Evolutionary conservation across 192 early-diverging fungal species (phyloP).

Genomic region (Gonapodya prolifera): DNA sequence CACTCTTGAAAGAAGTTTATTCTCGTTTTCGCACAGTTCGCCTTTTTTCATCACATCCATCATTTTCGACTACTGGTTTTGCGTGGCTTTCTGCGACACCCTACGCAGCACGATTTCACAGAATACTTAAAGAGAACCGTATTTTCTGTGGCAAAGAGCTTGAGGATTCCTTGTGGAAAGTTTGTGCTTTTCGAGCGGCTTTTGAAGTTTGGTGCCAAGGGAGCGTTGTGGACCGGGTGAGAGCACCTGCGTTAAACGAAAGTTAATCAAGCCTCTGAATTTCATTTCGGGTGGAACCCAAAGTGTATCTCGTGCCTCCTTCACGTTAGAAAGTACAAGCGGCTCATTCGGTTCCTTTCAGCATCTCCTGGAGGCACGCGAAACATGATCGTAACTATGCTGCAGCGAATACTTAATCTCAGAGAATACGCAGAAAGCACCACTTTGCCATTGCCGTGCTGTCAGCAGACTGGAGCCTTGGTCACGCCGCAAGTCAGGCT

Average conservation of each 20-base stretch:
- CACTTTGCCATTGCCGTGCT: not conserved
- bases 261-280: not conserved
- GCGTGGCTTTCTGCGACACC: not conserved
- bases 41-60: not conserved
- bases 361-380: not conserved
- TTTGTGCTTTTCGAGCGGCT: not conserved
- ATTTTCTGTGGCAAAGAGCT: not conserved
- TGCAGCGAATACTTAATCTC: too few species aligned
- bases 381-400: not conserved
- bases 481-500: not conserved
- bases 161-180: not conserved
- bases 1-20: too few species aligned
- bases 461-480: not conserved
- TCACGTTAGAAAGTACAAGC: not conserved
- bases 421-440: not conserved
- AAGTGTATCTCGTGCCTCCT: not conserved
- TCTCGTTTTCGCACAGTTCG: too few species aligned
- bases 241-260: too few species aligned
- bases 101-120: not conserved
- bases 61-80: not conserved
- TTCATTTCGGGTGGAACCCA: not conserved
- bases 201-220: not conserved
- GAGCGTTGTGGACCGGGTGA: not conserved
- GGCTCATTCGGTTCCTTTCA: not conserved
- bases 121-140: not conserved